phyloP scores from a whole-genome alignment of 495 filamentous ascomycete genomes.

The Penicillium silybi region DNA sequence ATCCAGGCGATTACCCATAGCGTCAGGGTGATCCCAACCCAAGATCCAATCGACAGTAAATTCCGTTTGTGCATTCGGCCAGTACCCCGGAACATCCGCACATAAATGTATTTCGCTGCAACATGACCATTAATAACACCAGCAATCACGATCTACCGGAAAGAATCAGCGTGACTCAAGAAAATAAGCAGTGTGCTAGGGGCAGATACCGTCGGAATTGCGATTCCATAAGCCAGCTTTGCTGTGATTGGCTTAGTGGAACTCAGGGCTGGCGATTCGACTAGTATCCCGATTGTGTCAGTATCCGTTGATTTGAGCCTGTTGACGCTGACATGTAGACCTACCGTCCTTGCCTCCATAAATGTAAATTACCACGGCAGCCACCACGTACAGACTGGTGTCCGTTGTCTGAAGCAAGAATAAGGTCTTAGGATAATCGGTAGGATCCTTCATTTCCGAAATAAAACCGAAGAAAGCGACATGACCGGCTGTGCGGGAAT shows the following conservation, averaged over 20 bases:
- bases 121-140: neutral
- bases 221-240: neutral
- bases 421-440: constrained; percentile 61
- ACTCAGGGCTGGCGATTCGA: constrained; percentile 62
- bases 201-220: neutral
- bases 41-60: neutral
- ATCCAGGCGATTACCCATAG: constrained; percentile 8
- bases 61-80: constrained; percentile 1
- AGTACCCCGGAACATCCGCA: neutral
- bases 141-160: neutral
- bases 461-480: constrained; percentile 68
- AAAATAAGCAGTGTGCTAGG: neutral
- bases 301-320: neutral
- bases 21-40: constrained; percentile 1
- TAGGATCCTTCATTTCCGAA: constrained; percentile 61
- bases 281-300: constrained; percentile 45
- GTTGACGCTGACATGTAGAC: neutral
- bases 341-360: constrained; percentile 33
- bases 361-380: constrained; percentile 62
- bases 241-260: constrained; percentile 33
- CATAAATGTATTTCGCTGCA: neutral
- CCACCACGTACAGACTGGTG: constrained; percentile 61
- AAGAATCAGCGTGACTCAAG: neutral
- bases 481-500: constrained; percentile 44
- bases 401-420: constrained; percentile 55